These are phyloP conservation scores for Beta vulgaris DNA, from an alignment of 148 eudicot species.

Conservation along the genomic window DNA sequence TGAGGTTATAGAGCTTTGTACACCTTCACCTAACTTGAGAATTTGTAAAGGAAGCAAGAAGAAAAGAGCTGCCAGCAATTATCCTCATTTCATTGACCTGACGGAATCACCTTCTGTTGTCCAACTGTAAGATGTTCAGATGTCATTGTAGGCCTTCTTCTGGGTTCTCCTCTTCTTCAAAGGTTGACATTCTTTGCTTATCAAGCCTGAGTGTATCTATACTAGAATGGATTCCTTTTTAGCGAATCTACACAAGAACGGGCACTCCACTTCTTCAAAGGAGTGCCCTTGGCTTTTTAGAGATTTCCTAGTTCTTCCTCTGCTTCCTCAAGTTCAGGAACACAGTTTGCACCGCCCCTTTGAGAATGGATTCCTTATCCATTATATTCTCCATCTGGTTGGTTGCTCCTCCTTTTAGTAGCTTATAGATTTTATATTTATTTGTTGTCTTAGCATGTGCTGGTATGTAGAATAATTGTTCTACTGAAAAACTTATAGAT, in stretches of 20 bases:
- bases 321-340: neutral
- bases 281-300: neutral
- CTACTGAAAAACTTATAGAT: no score
- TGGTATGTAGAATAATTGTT: no score
- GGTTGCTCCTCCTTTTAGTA: neutral
- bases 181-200: neutral
- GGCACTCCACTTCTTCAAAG: no score
- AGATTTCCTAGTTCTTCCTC: neutral
- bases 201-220: neutral
- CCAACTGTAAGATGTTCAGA: constrained; percentile 32
- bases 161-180: neutral
- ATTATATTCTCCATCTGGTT: neutral
- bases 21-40: constrained; percentile 59
- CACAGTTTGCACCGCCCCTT: neutral
- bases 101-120: constrained; percentile 63
- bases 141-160: neutral
- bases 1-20: constrained; percentile 71
- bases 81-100: constrained; percentile 60
- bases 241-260: no score
- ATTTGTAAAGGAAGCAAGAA: constrained; percentile 41
- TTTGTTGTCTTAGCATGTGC: neutral
- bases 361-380: neutral
- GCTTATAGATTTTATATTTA: no score
- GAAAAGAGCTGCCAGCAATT: constrained; percentile 34
- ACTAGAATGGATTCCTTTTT: no score